Percentiles rank a stretch among this genome's conserved stretches.
phyloP scores from a whole-genome alignment of 2,329 filamentous ascomycete species.

The Amylocarpus encephaloides region DNA sequence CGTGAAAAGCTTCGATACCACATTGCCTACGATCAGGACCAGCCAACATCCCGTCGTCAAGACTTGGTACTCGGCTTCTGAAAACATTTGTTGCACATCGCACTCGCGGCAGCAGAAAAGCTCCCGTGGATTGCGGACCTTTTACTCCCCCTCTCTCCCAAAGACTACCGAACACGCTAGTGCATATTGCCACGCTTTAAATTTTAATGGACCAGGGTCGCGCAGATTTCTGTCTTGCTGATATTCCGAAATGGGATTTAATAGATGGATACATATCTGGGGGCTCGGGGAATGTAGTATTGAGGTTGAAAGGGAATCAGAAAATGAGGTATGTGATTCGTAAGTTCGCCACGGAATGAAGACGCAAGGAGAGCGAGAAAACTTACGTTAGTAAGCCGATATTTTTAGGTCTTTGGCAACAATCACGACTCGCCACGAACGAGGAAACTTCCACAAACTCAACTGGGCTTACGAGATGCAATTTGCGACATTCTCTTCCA shows the following conservation, averaged over 20 bases:
- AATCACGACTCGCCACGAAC: no score
- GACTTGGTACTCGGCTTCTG: not conserved
- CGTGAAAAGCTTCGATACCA: not conserved
- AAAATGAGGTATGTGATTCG: not conserved
- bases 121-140: not conserved
- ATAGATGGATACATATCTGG: not conserved
- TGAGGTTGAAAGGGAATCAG: not conserved
- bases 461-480: no score
- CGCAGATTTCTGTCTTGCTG: not conserved
- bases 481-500: no score
- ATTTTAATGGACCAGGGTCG: not conserved
- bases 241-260: not conserved
- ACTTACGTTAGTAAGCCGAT: not conserved
- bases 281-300: not conserved
- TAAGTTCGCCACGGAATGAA: not conserved
- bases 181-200: not conserved
- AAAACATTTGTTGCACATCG: not conserved
- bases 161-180: not conserved
- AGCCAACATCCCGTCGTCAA: not conserved
- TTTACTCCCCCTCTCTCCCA: not conserved
- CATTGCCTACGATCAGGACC: not conserved
- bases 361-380: not conserved
- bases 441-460: no score
- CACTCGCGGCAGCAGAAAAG: not conserved
- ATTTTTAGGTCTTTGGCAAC: no score